Evolutionary conservation across 805 yeast genomes (phyloP).

Genomic region (Citeromyces matritensis): DNA sequence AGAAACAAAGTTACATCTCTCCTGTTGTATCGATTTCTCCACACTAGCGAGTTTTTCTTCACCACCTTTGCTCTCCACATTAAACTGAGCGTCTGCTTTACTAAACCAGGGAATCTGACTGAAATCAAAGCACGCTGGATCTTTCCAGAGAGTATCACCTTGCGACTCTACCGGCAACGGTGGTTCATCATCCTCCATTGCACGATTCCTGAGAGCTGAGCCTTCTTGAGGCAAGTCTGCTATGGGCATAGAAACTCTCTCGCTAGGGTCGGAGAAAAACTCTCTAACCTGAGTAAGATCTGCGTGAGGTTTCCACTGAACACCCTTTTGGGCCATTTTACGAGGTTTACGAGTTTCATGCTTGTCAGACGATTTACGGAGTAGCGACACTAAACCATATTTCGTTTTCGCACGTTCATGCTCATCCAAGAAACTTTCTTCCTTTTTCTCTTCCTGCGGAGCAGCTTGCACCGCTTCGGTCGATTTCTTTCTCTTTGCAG

Average conservation of each 20-base stretch:
- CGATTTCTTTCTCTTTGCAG: not conserved
- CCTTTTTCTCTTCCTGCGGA: too few species aligned
- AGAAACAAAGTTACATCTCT: not conserved
- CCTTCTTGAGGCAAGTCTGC: constrained; percentile 1
- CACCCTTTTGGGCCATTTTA: not conserved
- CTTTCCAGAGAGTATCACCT: constrained; percentile 1
- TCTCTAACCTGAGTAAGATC: not conserved
- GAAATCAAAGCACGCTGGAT: not conserved
- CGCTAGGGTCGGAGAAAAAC: constrained; percentile 1
- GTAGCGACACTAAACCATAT: too few species aligned
- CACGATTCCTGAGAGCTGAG: not conserved
- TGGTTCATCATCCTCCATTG: not conserved
- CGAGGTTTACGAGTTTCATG: not conserved
- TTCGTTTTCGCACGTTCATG: too few species aligned
- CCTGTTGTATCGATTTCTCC: not conserved
- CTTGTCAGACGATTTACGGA: too few species aligned
- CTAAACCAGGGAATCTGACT: constrained; percentile 1
- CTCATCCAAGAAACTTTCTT: too few species aligned
- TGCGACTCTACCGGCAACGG: not conserved
- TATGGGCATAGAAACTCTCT: not conserved
- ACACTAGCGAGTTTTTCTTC: not conserved
- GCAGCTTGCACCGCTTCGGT: not conserved
- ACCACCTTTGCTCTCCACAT: not conserved
- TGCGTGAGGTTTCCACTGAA: constrained; percentile 1
- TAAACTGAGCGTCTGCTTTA: not conserved